phyloP scores from a whole-genome alignment of 179 eudicot species.

The Vitellaria paradoxa region DNA sequence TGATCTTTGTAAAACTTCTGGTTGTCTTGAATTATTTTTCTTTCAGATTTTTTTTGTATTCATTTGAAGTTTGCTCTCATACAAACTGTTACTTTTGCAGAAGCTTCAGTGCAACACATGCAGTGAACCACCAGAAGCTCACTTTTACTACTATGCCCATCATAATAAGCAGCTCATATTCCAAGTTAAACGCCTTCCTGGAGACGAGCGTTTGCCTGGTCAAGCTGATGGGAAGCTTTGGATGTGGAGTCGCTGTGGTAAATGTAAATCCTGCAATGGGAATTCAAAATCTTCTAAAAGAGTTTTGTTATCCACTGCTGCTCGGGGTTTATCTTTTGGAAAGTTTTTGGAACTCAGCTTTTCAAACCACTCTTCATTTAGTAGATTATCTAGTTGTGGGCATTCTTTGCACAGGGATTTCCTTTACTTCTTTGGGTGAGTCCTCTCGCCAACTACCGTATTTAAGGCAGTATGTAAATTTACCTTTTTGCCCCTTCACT shows the following conservation, averaged over 20 bases:
- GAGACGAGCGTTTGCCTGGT: slow-evolving; percentile 50
- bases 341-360: slow-evolving; percentile 94
- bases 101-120: slow-evolving; percentile 38
- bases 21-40: not conserved
- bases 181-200: slow-evolving; percentile 58
- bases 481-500: not conserved
- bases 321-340: slow-evolving; percentile 86
- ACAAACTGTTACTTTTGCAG: slow-evolving; percentile 32
- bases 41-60: not conserved
- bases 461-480: not conserved
- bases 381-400: slow-evolving; percentile 64
- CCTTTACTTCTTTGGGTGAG: slow-evolving; percentile 93
- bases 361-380: slow-evolving; percentile 67
- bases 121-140: slow-evolving; percentile 63
- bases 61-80: slow-evolving; percentile 8
- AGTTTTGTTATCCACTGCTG: slow-evolving; percentile 72
- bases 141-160: slow-evolving; percentile 78
- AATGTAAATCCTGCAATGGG: slow-evolving; percentile 54
- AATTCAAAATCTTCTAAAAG: slow-evolving; percentile 61
- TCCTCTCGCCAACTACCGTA: not conserved
- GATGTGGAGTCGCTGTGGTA: slow-evolving; percentile 99
- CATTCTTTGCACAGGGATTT: slow-evolving; percentile 87
- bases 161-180: slow-evolving; percentile 80
- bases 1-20: not conserved
- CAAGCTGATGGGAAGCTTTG: slow-evolving; percentile 76